Conservation (phyloP, 2,329 filamentous ascomycete species). For the Fusarium sp. region DNA sequence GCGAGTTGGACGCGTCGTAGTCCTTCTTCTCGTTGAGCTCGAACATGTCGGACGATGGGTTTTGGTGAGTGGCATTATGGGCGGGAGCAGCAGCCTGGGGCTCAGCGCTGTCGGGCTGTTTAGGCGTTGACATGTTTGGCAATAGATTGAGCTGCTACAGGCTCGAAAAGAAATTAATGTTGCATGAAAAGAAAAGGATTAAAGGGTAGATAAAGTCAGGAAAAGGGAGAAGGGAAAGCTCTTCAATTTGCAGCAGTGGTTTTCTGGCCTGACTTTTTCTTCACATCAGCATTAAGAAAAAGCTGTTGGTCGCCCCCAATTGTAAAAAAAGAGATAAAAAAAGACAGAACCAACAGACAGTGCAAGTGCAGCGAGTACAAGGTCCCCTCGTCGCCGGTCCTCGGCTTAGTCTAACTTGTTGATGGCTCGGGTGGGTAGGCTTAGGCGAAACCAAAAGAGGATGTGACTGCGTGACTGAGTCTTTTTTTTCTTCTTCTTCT, state of each 20-base stretch:
- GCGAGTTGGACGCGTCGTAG: conserved; percentile 24
- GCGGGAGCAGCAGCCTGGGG: background rate
- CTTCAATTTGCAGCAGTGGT: background rate
- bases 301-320: background rate
- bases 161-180: background rate
- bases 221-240: background rate
- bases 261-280: conserved; percentile 14
- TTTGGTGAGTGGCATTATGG: background rate
- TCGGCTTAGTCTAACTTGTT: background rate
- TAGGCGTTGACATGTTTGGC: conserved; percentile 22
- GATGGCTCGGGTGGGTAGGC: conserved; percentile 3
- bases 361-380: conserved; percentile 1
- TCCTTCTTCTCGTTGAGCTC: conserved; percentile 28
- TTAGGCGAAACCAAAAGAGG: background rate
- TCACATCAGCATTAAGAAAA: background rate
- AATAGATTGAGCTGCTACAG: background rate
- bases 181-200: background rate
- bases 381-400: conserved; percentile 6
- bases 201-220: background rate
- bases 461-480: background rate
- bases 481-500: conserved; percentile 4
- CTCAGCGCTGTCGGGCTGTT: background rate
- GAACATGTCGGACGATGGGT: conserved; percentile 14
- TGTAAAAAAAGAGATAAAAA: too few species aligned
- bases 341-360: conserved; percentile 19